Evolutionary conservation across 176 grass and related monocot species (phyloP).

Genomic region (maize (Zea mays)): Zm-B73-REFERENCE-NAM-5.0 NC_050098.1:14794001-14794500

Average conservation of each 20-base stretch:
- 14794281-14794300: conserved; percentile 25
- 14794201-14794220: conserved; percentile 62
- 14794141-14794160: conserved; percentile 57
- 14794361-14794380: conserved; percentile 73
- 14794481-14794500: conserved; percentile 68
- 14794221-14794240: conserved; percentile 68
- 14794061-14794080: conserved; percentile 31
- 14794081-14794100: conserved; percentile 2
- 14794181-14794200: conserved; percentile 65
- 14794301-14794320: conserved; percentile 52
- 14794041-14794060: neutral
- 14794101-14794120: neutral
- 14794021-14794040: conserved; percentile 59
- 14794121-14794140: conserved; percentile 23
- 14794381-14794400: conserved; percentile 67
- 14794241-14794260: conserved; percentile 33
- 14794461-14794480: conserved; percentile 64
- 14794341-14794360: conserved; percentile 57
- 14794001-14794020: conserved; percentile 78
- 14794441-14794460: conserved; percentile 60
- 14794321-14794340: conserved; percentile 51
- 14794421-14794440: conserved; percentile 82
- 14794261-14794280: conserved; percentile 27
- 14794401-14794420: conserved; percentile 71
- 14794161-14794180: conserved; percentile 65